Conservation (phyloP, 345 rosid genomes). For the Hibiscus mutabilis region DNA sequence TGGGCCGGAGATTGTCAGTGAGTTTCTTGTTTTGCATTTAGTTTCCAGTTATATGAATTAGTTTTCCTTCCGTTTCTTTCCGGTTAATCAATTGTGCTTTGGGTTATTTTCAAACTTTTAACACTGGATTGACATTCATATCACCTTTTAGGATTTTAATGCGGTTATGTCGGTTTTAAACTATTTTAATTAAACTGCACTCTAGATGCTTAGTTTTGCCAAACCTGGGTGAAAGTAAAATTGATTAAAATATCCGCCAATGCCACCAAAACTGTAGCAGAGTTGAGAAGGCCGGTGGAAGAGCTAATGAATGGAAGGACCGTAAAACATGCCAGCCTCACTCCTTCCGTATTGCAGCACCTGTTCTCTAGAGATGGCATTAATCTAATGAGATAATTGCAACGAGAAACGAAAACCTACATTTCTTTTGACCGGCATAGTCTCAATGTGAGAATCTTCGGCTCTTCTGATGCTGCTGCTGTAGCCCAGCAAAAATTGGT, state of each 20-base stretch:
- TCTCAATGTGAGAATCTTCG: slow-evolving; percentile 50
- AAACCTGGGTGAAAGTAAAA: neutral
- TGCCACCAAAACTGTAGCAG: slow-evolving; percentile 72
- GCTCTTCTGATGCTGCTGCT: slow-evolving; percentile 38
- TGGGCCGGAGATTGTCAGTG: neutral
- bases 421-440: slow-evolving; percentile 51
- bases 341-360: slow-evolving; percentile 41
- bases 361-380: slow-evolving; percentile 55
- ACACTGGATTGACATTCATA: neutral
- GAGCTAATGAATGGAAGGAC: slow-evolving; percentile 67
- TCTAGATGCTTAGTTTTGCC: neutral
- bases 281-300: slow-evolving; percentile 71
- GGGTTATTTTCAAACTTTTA: neutral
- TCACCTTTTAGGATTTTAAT: neutral
- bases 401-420: slow-evolving; percentile 50
- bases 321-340: slow-evolving; percentile 49
- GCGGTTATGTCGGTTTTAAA: neutral
- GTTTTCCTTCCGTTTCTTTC: neutral
- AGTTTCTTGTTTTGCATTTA: neutral
- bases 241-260: slow-evolving; percentile 37
- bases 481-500: slow-evolving; percentile 51
- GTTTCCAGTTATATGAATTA: neutral
- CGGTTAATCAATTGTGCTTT: neutral
- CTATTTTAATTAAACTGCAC: slow-evolving; percentile 1
- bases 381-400: slow-evolving; percentile 47